Conservation (phyloP, 805 yeast genomes). For the Ascoidea rubescens region DNA sequence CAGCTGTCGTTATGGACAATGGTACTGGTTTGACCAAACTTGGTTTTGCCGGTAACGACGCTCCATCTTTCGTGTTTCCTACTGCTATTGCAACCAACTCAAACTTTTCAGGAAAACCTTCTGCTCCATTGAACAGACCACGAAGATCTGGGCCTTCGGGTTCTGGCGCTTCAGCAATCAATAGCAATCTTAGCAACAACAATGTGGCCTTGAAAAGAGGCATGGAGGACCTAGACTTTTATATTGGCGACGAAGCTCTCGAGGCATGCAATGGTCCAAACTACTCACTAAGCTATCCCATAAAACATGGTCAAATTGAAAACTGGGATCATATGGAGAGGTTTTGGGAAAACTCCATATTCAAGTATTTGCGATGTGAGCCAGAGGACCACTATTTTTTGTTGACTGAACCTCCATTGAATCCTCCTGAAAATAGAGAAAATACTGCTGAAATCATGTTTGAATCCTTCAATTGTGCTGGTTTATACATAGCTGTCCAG, state of each 20-base stretch:
- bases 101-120: conserved; percentile 17
- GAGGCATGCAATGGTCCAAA: conserved; percentile 84
- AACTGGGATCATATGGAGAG: conserved; percentile 99
- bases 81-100: conserved; percentile 62
- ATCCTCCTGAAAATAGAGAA: conserved; percentile 99
- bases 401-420: conserved; percentile 94
- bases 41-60: conserved; percentile 97
- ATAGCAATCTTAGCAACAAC: conserved; percentile 9
- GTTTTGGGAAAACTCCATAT: conserved; percentile 95
- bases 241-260: conserved; percentile 91
- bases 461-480: conserved; percentile 97
- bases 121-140: no score
- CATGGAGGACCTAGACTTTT: conserved; percentile 87
- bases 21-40: conserved; percentile 97
- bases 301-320: conserved; percentile 95
- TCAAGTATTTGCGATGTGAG: conserved; percentile 92
- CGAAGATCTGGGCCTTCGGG: conserved; percentile 21
- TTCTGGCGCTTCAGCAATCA: conserved; percentile 21
- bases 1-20: conserved; percentile 95
- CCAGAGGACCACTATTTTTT: conserved; percentile 97
- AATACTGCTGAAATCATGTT: conserved; percentile 98
- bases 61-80: conserved; percentile 95
- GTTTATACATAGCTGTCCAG: conserved; percentile 95
- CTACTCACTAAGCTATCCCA: conserved; percentile 81
- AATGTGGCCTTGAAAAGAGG: conserved; percentile 37